A percentile compares a stretch with the other conserved stretches of the same genome.
Evolutionary conservation across 2,329 filamentous ascomycete genomes (phyloP).

Genomic region (Verruconis gallopava): DNA sequence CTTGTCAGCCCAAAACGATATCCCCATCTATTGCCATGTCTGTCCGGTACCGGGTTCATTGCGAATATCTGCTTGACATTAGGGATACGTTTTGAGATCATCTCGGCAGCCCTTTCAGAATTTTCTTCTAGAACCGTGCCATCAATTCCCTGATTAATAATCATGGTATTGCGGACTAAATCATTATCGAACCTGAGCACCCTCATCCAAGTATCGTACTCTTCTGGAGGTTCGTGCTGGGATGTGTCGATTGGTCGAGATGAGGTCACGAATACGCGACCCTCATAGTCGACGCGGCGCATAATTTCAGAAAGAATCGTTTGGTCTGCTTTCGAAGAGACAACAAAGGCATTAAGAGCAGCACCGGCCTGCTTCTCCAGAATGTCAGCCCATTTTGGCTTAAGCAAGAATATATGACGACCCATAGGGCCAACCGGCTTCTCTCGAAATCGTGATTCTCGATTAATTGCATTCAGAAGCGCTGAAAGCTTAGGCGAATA

Average conservation of each 20-base stretch:
- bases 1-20: conserved; percentile 42
- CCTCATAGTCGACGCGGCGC: conserved; percentile 21
- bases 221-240: conserved; percentile 58
- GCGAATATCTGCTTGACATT: conserved; percentile 62
- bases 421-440: conserved; percentile 79
- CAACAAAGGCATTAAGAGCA: conserved; percentile 64
- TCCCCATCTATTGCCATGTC: conserved; percentile 36
- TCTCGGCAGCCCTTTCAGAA: conserved; percentile 47
- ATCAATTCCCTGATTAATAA: conserved; percentile 74
- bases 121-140: conserved; percentile 52
- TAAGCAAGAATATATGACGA: conserved; percentile 58
- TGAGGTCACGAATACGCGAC: conserved; percentile 49
- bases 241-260: conserved; percentile 42
- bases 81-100: conserved; percentile 40
- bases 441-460: conserved; percentile 53
- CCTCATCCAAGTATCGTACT: conserved; percentile 66
- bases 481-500: background rate
- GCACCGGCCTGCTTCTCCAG: conserved; percentile 66
- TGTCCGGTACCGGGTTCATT: background rate
- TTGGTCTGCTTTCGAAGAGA: conserved; percentile 65
- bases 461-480: conserved; percentile 42
- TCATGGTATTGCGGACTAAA: conserved; percentile 63
- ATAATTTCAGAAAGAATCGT: conserved; percentile 54
- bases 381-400: conserved; percentile 72
- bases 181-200: conserved; percentile 70